phyloP scores from a whole-genome alignment of 2,329 filamentous ascomycete genomes.

The Aureobasidium melanogenum region DNA sequence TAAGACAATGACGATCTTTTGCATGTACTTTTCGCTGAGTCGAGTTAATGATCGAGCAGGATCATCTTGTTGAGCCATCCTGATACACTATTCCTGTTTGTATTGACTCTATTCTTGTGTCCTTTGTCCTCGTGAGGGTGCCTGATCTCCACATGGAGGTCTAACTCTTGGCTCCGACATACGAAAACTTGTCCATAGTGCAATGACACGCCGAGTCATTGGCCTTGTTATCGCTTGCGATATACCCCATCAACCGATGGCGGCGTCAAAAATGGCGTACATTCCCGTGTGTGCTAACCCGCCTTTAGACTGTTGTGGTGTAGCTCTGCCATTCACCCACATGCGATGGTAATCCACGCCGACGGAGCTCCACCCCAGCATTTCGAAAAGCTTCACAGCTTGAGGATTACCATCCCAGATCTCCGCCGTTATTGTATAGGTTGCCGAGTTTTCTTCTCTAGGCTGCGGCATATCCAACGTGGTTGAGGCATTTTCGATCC shows the following conservation, averaged over 20 bases:
- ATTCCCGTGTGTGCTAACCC: conserved; percentile 24
- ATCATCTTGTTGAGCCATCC: conserved; percentile 7
- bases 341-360: conserved; percentile 30
- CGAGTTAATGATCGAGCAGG: neutral
- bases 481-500: conserved; percentile 9
- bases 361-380: conserved; percentile 24
- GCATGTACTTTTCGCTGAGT: neutral
- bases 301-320: conserved; percentile 24
- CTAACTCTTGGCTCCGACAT: neutral
- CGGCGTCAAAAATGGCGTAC: conserved; percentile 30
- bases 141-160: neutral
- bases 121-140: neutral
- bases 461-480: conserved; percentile 14
- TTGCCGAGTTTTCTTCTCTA: conserved; percentile 13
- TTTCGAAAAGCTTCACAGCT: conserved; percentile 25
- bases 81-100: conserved; percentile 8
- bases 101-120: conserved; percentile 8
- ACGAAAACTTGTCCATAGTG: neutral
- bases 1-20: conserved; percentile 6
- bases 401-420: conserved; percentile 25
- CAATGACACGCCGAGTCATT: neutral
- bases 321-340: conserved; percentile 27
- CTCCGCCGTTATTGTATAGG: conserved; percentile 23
- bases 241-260: conserved; percentile 14
- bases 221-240: neutral